These are phyloP conservation scores for Arabis hirsuta DNA, from an alignment of 345 rosid genomes.

Conservation along the genomic window DNA sequence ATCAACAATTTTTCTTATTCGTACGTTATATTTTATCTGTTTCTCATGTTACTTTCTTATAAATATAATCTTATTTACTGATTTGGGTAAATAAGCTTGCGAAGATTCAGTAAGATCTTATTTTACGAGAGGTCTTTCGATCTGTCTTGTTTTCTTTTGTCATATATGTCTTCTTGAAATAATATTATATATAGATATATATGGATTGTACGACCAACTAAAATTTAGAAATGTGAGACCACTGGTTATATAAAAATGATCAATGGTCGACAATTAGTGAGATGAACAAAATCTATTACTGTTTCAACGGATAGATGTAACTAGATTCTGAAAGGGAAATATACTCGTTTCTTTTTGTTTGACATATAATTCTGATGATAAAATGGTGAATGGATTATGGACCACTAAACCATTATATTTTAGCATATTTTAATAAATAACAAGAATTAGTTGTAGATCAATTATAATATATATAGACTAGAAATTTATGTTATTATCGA, in stretches of 20 bases:
- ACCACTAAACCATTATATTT: slow-evolving; percentile 4
- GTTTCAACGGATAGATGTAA: slow-evolving; percentile 6
- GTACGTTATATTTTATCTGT: not conserved
- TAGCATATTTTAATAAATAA: not conserved
- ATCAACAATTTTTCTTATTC: slow-evolving; percentile 17
- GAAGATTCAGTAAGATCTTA: slow-evolving; percentile 26
- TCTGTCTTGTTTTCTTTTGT: slow-evolving; percentile 27
- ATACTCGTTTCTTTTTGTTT: not conserved
- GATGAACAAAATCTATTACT: not conserved
- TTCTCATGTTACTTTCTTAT: not conserved
- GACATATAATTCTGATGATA: not conserved
- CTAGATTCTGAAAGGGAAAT: slow-evolving; percentile 5
- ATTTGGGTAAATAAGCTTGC: slow-evolving; percentile 26
- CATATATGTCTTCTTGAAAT: slow-evolving; percentile 13
- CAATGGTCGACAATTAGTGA: not conserved
- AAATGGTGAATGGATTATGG: not conserved
- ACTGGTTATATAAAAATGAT: not conserved
- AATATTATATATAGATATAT: not conserved
- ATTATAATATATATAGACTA: too few relatives aligned
- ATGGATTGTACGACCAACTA: not conserved
- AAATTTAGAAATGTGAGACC: not conserved
- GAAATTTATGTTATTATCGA: too few relatives aligned
- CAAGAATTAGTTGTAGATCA: too few relatives aligned
- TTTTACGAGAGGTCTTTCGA: slow-evolving; percentile 6
- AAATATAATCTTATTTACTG: slow-evolving; percentile 7